Conservation (phyloP, 306 rosid genomes). For the Fragaria nilgerrensis region DNA sequence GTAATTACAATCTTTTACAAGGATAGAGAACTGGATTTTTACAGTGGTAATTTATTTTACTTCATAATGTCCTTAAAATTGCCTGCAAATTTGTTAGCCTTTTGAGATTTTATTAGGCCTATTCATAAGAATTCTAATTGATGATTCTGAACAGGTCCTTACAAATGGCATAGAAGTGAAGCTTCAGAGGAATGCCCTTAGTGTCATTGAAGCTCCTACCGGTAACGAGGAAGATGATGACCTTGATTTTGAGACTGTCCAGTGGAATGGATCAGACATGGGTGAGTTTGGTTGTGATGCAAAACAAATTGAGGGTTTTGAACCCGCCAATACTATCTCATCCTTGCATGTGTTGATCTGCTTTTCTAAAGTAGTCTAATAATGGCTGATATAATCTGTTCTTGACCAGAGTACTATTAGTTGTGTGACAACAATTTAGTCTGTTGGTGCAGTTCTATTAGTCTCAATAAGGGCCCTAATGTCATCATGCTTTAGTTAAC, state of each 20-base stretch:
- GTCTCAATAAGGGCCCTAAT: conserved; percentile 9
- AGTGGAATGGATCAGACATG: conserved; percentile 89
- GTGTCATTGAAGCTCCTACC: conserved; percentile 95
- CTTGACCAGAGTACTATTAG: conserved; percentile 11
- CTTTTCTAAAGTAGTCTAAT: conserved; percentile 17
- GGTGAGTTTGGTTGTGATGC: conserved; percentile 49
- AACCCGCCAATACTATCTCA: neutral
- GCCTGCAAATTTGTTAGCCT: neutral
- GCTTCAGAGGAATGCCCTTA: conserved; percentile 95
- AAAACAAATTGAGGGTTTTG: neutral
- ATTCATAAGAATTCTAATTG: neutral
- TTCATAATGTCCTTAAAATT: neutral
- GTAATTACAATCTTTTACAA: neutral
- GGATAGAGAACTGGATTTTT: neutral
- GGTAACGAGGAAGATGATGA: conserved; percentile 96
- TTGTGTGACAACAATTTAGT: conserved; percentile 21
- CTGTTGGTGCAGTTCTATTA: conserved; percentile 4
- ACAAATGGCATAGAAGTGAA: conserved; percentile 98
- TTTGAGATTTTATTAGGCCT: neutral
- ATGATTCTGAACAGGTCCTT: conserved; percentile 67
- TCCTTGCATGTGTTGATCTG: conserved; percentile 5
- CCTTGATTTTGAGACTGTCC: conserved; percentile 75
- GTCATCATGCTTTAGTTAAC: conserved; percentile 25
- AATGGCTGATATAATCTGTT: conserved; percentile 25
- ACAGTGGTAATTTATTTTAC: neutral